A percentile compares a stretch with the other conserved stretches of the same genome.
phyloP scores from a whole-genome alignment of 1,284 basidiomycete genomes.

The Hemileia vastatrix region DNA sequence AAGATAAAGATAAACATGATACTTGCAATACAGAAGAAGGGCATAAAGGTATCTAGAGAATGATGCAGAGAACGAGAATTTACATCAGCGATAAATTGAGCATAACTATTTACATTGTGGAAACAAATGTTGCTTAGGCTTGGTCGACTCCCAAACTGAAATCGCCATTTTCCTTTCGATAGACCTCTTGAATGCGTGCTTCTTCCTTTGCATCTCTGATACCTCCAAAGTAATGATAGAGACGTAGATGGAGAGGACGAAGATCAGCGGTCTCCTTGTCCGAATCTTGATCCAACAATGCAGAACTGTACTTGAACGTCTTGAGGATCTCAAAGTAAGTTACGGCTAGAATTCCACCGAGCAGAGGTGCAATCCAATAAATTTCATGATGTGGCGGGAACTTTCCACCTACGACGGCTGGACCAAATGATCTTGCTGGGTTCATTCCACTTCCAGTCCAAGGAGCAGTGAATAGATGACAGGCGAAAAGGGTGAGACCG shows the following conservation, averaged over 20 bases:
- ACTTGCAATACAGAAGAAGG: too few relatives aligned
- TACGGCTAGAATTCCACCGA: background rate
- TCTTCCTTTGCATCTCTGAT: background rate
- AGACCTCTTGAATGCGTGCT: too few relatives aligned
- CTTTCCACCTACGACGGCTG: slow-evolving; percentile 55
- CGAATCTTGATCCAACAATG: slow-evolving; percentile 13
- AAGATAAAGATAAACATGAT: too few relatives aligned
- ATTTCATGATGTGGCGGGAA: slow-evolving; percentile 57
- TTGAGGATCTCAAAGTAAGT: slow-evolving; percentile 9
- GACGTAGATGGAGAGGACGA: slow-evolving; percentile 26
- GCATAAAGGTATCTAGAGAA: too few relatives aligned
- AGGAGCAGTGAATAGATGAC: slow-evolving; percentile 52
- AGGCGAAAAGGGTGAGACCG: slow-evolving; percentile 58
- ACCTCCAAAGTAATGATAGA: slow-evolving; percentile 20
- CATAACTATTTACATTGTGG: too few relatives aligned
- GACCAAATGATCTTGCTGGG: slow-evolving; percentile 64
- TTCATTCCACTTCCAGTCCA: slow-evolving; percentile 56
- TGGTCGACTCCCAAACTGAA: too few relatives aligned
- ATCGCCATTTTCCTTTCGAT: too few relatives aligned
- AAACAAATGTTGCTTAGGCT: too few relatives aligned
- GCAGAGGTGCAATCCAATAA: slow-evolving; percentile 33
- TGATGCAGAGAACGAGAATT: too few relatives aligned
- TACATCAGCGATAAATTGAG: too few relatives aligned
- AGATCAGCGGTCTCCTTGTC: slow-evolving; percentile 26
- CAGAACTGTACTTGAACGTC: slow-evolving; percentile 8